Percentiles rank a stretch among this genome's conserved stretches.
Evolutionary conservation across 805 yeast species (phyloP).

Genomic region (Henningerozyma blattae): DNA sequence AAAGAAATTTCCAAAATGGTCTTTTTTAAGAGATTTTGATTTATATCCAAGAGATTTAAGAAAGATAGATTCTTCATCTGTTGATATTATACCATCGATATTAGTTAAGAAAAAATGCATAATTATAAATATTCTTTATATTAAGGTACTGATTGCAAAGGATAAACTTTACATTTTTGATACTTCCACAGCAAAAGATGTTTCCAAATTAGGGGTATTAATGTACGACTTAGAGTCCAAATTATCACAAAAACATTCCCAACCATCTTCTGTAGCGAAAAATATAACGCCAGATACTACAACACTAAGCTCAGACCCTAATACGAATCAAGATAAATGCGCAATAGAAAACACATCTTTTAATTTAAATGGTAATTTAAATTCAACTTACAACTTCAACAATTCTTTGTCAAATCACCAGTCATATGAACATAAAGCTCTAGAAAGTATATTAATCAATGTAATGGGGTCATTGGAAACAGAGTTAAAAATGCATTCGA

Average conservation of each 20-base stretch:
- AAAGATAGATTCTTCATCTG: slow-evolving; percentile 59
- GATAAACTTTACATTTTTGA: slow-evolving; percentile 80
- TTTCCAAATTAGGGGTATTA: slow-evolving; percentile 58
- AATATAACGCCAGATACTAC: too few relatives aligned
- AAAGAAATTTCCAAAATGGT: slow-evolving; percentile 65
- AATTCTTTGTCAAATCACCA: slow-evolving; percentile 26
- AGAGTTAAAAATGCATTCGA: slow-evolving; percentile 50
- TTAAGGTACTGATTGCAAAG: slow-evolving; percentile 76
- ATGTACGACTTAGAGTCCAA: slow-evolving; percentile 78
- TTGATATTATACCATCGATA: slow-evolving; percentile 83
- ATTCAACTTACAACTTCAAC: slow-evolving; percentile 9
- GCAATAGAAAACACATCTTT: too few relatives aligned
- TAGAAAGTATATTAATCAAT: slow-evolving; percentile 72
- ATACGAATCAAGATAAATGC: too few relatives aligned
- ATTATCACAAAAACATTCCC: slow-evolving; percentile 26
- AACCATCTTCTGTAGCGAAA: too few relatives aligned
- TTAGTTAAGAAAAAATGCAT: slow-evolving; percentile 69
- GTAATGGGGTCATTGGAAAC: slow-evolving; percentile 71
- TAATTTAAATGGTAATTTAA: slow-evolving; percentile 5
- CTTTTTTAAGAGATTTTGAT: slow-evolving; percentile 60
- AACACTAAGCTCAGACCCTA: too few relatives aligned
- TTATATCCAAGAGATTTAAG: slow-evolving; percentile 79
- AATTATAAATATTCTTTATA: slow-evolving; percentile 71
- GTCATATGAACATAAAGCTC: slow-evolving; percentile 67
- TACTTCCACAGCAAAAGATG: slow-evolving; percentile 39